phyloP scores from a whole-genome alignment of 2,329 filamentous ascomycete species.

The Scorias spongiosa region DNA sequence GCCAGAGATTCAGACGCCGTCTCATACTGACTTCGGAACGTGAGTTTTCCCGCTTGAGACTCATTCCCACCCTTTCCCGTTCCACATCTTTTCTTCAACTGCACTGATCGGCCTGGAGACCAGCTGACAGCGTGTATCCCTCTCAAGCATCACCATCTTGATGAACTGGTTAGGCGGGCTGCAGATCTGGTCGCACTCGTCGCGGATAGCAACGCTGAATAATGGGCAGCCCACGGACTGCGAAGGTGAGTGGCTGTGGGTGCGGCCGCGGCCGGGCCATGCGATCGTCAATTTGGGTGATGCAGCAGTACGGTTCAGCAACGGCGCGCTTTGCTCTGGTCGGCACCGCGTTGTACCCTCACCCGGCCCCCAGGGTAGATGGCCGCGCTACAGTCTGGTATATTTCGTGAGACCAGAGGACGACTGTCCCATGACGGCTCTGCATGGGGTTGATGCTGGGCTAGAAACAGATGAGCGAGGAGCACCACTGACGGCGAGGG shows the following conservation, averaged over 20 bases:
- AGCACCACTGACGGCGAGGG: conserved; percentile 16
- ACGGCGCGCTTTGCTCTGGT: conserved; percentile 26
- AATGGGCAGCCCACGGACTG: conserved; percentile 8
- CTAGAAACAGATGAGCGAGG: conserved; percentile 22
- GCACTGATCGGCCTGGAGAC: too few species aligned
- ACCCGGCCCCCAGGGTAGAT: conserved; percentile 32
- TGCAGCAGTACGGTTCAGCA: conserved; percentile 31
- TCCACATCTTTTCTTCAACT: background rate
- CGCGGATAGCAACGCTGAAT: conserved; percentile 16
- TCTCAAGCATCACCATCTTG: conserved; percentile 34
- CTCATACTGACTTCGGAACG: conserved; percentile 40
- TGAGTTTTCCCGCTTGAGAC: background rate
- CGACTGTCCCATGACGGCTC: conserved; percentile 27
- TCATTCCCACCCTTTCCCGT: background rate
- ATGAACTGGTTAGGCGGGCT: conserved; percentile 43
- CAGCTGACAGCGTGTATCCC: too few species aligned
- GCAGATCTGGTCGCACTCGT: conserved; percentile 29
- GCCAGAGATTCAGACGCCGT: conserved; percentile 21
- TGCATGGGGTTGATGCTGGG: conserved; percentile 18
- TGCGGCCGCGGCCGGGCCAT: conserved; percentile 35
- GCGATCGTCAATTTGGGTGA: conserved; percentile 35
- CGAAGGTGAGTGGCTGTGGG: conserved; percentile 34
- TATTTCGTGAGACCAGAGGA: conserved; percentile 41
- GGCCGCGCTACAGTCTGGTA: conserved; percentile 37
- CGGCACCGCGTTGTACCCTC: conserved; percentile 37